These are phyloP conservation scores for Ustilago tritici DNA, from an alignment of 1,284 basidiomycete genomes.

Conservation along the genomic window DNA sequence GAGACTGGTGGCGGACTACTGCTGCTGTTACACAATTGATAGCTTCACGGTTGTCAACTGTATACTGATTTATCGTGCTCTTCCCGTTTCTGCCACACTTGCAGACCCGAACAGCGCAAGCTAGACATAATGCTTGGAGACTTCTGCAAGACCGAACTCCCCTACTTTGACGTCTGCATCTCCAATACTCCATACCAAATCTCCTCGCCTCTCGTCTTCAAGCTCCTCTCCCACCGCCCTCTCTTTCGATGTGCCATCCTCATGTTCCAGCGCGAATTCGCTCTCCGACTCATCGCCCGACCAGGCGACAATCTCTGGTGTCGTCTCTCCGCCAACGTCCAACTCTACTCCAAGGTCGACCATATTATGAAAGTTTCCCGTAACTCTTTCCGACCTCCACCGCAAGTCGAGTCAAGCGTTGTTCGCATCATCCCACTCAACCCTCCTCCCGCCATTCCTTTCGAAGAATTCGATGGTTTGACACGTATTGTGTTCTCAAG, in stretches of 20 bases:
- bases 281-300: slow-evolving; percentile 87
- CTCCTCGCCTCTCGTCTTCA: slow-evolving; percentile 96
- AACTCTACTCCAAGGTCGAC: slow-evolving; percentile 94
- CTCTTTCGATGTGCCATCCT: slow-evolving; percentile 93
- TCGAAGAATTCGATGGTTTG: slow-evolving; percentile 97
- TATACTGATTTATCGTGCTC: slow-evolving; percentile 16
- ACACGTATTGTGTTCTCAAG: slow-evolving; percentile 89
- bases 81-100: background rate
- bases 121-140: slow-evolving; percentile 95
- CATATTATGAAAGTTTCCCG: slow-evolving; percentile 95
- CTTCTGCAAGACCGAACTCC: slow-evolving; percentile 95
- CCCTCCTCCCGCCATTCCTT: slow-evolving; percentile 93
- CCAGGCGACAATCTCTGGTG: slow-evolving; percentile 92
- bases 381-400: slow-evolving; percentile 96
- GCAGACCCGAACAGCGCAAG: slow-evolving; percentile 91
- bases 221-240: slow-evolving; percentile 93
- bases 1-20: slow-evolving; percentile 1
- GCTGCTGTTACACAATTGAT: slow-evolving; percentile 3
- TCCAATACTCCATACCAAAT: slow-evolving; percentile 99
- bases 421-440: slow-evolving; percentile 91
- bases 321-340: slow-evolving; percentile 92
- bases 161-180: slow-evolving; percentile 99
- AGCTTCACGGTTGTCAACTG: background rate
- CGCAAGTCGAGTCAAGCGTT: slow-evolving; percentile 92
- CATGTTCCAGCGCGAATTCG: slow-evolving; percentile 99